These are phyloP conservation scores for Sarocladium kiliense DNA, from an alignment of 2,329 filamentous ascomycete species.

Conservation along the genomic window DNA sequence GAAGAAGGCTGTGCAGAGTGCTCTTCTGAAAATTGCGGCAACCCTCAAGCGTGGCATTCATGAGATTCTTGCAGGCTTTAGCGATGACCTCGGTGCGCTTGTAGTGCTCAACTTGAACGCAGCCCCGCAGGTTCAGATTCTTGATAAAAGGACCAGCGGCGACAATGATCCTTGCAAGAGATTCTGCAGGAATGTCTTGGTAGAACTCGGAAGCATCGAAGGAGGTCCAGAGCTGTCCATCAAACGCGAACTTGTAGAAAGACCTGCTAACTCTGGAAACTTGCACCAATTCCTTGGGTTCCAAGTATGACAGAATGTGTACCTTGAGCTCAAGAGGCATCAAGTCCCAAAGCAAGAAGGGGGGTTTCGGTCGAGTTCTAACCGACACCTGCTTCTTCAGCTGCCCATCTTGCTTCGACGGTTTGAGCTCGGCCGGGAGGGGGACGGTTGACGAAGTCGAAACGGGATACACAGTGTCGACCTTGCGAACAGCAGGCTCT, in stretches of 20 bases:
- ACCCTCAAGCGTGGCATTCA: slow-evolving; percentile 83
- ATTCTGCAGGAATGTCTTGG: slow-evolving; percentile 75
- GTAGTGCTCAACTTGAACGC: slow-evolving; percentile 79
- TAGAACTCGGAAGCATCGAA: slow-evolving; percentile 87
- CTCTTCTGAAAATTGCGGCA: slow-evolving; percentile 77
- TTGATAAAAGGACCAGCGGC: slow-evolving; percentile 85
- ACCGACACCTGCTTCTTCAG: slow-evolving; percentile 15
- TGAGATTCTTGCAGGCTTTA: slow-evolving; percentile 80
- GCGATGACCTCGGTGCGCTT: slow-evolving; percentile 73
- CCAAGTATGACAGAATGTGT: slow-evolving; percentile 69
- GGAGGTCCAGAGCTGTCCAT: slow-evolving; percentile 87
- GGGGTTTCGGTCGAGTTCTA: slow-evolving; percentile 22
- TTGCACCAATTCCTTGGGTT: slow-evolving; percentile 75
- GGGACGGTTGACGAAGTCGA: slow-evolving; percentile 46
- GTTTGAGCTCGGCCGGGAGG: slow-evolving; percentile 58
- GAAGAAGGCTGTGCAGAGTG: slow-evolving; percentile 72
- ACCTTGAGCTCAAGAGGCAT: slow-evolving; percentile 81
- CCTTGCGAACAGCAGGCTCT: slow-evolving; percentile 49
- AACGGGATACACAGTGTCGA: slow-evolving; percentile 42
- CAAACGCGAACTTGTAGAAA: slow-evolving; percentile 82
- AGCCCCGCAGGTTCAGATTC: slow-evolving; percentile 85
- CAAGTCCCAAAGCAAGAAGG: slow-evolving; percentile 68
- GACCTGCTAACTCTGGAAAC: slow-evolving; percentile 71
- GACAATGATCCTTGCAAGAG: slow-evolving; percentile 78
- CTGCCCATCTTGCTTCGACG: slow-evolving; percentile 26